Evolutionary conservation across 1,284 basidiomycete species (phyloP), one percentile per base, ranked within the genome.

Genomic region (Ceratobasidium theobromae): DNA sequence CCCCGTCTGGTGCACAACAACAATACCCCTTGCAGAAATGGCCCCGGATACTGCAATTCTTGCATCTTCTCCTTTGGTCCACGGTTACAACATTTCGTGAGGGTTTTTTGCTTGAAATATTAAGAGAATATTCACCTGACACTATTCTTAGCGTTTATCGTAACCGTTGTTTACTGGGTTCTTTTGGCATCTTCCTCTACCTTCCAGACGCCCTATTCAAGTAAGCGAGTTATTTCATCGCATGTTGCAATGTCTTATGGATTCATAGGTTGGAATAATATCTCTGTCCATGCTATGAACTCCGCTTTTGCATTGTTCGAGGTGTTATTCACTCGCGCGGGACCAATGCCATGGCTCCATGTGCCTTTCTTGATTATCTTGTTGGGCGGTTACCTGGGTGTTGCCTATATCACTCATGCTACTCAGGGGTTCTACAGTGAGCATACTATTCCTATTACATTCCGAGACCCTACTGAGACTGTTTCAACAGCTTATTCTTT

Each of bases 121-220:
- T 58, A 69, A 18, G 35, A 38, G 43, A 18, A 12, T 58, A 28
- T 30, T 1, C 12, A 46, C 16, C 46, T 74, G 30, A 70, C 35
- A 30, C 32, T 67, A 68, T 57, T 53, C 68, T 4, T 69, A 86
- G 88, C 89, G 3, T 76, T 91, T 65, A 72, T 91, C 23, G 86
- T 89, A 1, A 87, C 86, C 0, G 75, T 81, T 33, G 84, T 89
- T 0, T 91, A 78, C 72, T 91, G 89, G 88, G 71, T 78, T 0
- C 71, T 89, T 5, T 77, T 90, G 1, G 71, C 83, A 1, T 73
- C 75, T 3, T 64, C 80, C 0, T 28, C 70, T 0, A 81, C 80
- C 0, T 83, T 86, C 68, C 41, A 55, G 1, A 77, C 79, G 2
- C 43, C 68, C 4, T 82, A 76, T 33, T 62, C 58, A 2, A 40